phyloP scores from a whole-genome alignment of 768 basidiomycete genomes.

The Kwoniella europaea region DNA sequence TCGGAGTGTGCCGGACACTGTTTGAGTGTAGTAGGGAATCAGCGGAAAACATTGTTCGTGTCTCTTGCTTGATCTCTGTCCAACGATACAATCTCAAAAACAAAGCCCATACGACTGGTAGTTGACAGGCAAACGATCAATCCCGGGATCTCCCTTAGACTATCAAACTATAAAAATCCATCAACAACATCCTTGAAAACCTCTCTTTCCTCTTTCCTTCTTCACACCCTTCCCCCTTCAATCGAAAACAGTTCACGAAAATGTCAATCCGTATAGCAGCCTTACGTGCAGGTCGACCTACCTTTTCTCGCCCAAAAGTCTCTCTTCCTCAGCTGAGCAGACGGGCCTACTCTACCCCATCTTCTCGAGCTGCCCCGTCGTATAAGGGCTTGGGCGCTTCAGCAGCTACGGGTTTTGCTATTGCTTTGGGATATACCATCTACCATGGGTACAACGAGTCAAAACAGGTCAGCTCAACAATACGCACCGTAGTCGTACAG shows the following conservation, averaged over 20 bases:
- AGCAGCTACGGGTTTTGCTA: slow-evolving; percentile 15
- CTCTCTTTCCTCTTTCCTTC: slow-evolving; percentile 4
- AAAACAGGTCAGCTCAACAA: slow-evolving; percentile 11
- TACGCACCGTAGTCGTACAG: not conserved
- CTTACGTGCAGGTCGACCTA: slow-evolving; percentile 7
- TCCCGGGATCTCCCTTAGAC: not conserved
- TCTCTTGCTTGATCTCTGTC: not conserved
- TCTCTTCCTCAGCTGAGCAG: not conserved
- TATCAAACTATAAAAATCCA: not conserved
- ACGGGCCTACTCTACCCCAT: slow-evolving; percentile 5
- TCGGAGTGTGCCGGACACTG: slow-evolving; percentile 7
- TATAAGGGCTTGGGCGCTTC: slow-evolving; percentile 1
- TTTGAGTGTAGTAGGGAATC: not conserved
- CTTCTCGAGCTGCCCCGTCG: not conserved
- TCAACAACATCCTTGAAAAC: not conserved
- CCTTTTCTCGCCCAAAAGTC: not conserved
- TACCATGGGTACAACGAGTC: slow-evolving; percentile 8
- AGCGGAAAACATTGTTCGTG: not conserved
- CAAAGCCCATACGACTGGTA: not conserved
- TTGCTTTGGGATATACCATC: slow-evolving; percentile 9
- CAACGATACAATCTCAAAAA: not conserved
- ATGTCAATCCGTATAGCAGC: slow-evolving; percentile 21
- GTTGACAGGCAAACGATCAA: not conserved
- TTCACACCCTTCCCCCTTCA: not conserved
- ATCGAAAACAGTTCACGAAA: not conserved